Percentiles rank a stretch among this genome's conserved stretches.
phyloP scores from a whole-genome alignment of 2,329 filamentous ascomycete species.

The Trichophyton rubrum region DNA sequence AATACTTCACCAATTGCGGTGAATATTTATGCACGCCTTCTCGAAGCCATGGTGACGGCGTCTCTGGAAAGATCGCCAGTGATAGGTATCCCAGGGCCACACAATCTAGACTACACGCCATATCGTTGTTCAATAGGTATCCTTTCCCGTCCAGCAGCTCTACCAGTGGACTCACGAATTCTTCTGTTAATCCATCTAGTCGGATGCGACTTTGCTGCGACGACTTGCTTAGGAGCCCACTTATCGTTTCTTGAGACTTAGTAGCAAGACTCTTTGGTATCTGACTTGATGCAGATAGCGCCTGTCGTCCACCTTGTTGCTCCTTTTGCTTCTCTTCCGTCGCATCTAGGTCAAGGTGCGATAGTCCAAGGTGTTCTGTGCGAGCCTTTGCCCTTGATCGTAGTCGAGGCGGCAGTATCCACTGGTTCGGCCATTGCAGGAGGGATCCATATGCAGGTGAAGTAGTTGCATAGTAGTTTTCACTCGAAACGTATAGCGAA shows the following conservation, averaged over 20 bases:
- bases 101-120: conserved; percentile 61
- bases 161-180: conserved; percentile 59
- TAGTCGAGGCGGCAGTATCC: conserved; percentile 64
- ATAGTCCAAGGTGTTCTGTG: conserved; percentile 58
- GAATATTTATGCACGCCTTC: conserved; percentile 44
- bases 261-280: conserved; percentile 41
- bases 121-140: conserved; percentile 42
- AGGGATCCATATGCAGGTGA: conserved; percentile 69
- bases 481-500: conserved; percentile 76
- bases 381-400: conserved; percentile 57
- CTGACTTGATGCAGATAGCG: conserved; percentile 28
- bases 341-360: conserved; percentile 51
- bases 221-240: conserved; percentile 50
- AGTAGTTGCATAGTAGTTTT: conserved; percentile 70
- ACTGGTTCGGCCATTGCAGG: conserved; percentile 77
- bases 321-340: conserved; percentile 21
- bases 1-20: conserved; percentile 34
- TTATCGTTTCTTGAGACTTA: conserved; percentile 46
- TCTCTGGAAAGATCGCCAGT: conserved; percentile 52
- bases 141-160: conserved; percentile 38
- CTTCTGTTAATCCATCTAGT: conserved; percentile 57
- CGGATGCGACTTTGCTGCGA: conserved; percentile 63
- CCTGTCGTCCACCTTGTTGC: conserved; percentile 24
- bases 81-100: conserved; percentile 67
- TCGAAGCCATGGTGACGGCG: conserved; percentile 52